Evolutionary conservation across 1,284 basidiomycete species (phyloP).

Genomic region (Microbotryomycetes sp.): DNA sequence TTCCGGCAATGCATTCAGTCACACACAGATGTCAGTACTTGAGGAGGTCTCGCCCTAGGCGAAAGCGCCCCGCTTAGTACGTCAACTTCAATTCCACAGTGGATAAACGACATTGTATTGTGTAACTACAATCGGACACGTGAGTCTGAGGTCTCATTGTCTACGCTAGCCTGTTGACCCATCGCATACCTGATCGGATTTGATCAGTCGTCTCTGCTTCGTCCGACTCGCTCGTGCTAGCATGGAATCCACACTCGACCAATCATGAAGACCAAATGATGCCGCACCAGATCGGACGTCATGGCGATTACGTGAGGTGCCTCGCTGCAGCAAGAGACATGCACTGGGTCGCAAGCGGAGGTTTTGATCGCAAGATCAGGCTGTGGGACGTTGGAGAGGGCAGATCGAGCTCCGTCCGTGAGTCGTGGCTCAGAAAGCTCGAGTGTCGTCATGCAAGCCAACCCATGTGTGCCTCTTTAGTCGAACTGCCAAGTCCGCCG

Average conservation of each 20-base stretch:
- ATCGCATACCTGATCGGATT: neutral
- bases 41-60: conserved; percentile 16
- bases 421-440: conserved; percentile 50
- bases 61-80: conserved; percentile 18
- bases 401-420: conserved; percentile 38
- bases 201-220: conserved; percentile 77
- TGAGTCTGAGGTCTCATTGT: conserved; percentile 39
- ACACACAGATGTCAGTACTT: conserved; percentile 45
- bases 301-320: conserved; percentile 86
- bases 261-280: conserved; percentile 46
- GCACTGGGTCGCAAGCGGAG: conserved; percentile 84
- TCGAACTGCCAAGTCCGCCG: conserved; percentile 28
- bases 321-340: conserved; percentile 64
- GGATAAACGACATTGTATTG: conserved; percentile 91
- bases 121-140: conserved; percentile 88
- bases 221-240: conserved; percentile 88
- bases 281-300: conserved; percentile 67
- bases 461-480: conserved; percentile 70
- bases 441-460: conserved; percentile 55
- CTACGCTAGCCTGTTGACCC: neutral
- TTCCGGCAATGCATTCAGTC: conserved; percentile 79
- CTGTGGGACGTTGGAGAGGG: conserved; percentile 72
- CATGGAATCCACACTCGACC: conserved; percentile 79
- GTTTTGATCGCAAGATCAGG: conserved; percentile 87
- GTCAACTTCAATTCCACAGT: conserved; percentile 56